Conservation (phyloP, 139 green algal species). For the Chlamydomonas sphaeroides region DNA sequence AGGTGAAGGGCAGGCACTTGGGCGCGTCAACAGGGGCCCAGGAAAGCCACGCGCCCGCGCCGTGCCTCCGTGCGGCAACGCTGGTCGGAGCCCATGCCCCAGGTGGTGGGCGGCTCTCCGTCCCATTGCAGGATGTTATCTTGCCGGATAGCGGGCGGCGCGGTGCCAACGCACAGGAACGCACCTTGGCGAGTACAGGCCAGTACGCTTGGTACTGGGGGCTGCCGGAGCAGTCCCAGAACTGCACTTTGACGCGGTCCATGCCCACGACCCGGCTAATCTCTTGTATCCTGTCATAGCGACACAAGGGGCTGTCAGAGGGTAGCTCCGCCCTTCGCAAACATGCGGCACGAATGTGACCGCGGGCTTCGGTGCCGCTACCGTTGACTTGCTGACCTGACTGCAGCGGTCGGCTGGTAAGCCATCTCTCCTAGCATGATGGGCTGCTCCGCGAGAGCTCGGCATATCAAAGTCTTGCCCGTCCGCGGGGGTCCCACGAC, state of each 20-base stretch:
- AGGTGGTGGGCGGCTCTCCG: too few relatives aligned
- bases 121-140: too few relatives aligned
- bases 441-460: slow-evolving; percentile 60
- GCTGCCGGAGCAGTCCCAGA: slow-evolving; percentile 69
- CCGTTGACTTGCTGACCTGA: slow-evolving; percentile 56
- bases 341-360: not conserved
- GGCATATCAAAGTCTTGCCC: slow-evolving; percentile 65
- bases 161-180: too few relatives aligned
- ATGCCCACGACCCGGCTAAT: slow-evolving; percentile 51
- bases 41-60: too few relatives aligned
- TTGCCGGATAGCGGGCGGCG: too few relatives aligned
- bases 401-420: slow-evolving; percentile 60
- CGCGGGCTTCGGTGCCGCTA: too few relatives aligned
- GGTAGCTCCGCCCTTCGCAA: too few relatives aligned
- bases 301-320: too few relatives aligned
- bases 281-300: slow-evolving; percentile 62
- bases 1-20: too few relatives aligned
- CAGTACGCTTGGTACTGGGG: slow-evolving; percentile 61
- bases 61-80: too few relatives aligned
- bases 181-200: slow-evolving; percentile 60
- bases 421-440: slow-evolving; percentile 46
- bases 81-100: too few relatives aligned
- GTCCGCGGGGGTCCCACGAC: slow-evolving; percentile 57
- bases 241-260: slow-evolving; percentile 62
- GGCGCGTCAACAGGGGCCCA: too few relatives aligned